Percentiles rank a stretch among this genome's conserved stretches.
Conservation (phyloP, 2,329 filamentous ascomycete genomes). For the Drechslerella dactyloides region DNA sequence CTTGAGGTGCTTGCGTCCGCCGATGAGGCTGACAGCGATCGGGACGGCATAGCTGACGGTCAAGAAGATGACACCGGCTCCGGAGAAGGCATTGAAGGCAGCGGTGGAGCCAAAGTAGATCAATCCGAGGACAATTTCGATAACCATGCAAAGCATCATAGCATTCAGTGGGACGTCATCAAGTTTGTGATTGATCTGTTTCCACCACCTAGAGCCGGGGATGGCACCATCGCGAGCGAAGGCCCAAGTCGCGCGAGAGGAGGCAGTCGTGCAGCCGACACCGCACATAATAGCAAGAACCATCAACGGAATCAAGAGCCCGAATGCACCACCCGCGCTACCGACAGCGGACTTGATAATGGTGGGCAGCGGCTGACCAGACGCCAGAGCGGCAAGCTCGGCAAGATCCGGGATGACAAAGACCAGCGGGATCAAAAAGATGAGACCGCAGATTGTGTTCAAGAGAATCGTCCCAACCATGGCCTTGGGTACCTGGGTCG, state of each 20-base stretch:
- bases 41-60: conserved; percentile 73
- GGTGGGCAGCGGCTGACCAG: conserved; percentile 68
- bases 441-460: conserved; percentile 70
- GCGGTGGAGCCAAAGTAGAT: conserved; percentile 73
- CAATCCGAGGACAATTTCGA: conserved; percentile 69
- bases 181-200: conserved; percentile 67
- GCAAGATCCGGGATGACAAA: conserved; percentile 72
- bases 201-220: conserved; percentile 68
- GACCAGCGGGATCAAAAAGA: conserved; percentile 72
- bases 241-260: conserved; percentile 72
- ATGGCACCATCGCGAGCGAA: conserved; percentile 75
- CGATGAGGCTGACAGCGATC: conserved; percentile 69
- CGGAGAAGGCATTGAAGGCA: conserved; percentile 76
- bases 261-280: conserved; percentile 72
- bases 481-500: conserved; percentile 73
- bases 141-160: conserved; percentile 73
- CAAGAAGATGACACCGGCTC: conserved; percentile 72
- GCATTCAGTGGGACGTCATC: conserved; percentile 70
- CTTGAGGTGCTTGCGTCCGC: conserved; percentile 67
- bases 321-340: conserved; percentile 67
- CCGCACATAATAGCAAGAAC: conserved; percentile 72
- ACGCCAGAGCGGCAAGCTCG: conserved; percentile 63
- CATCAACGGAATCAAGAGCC: conserved; percentile 69
- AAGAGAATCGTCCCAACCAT: conserved; percentile 72
- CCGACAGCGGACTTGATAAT: conserved; percentile 71